Evolutionary conservation across 2,329 filamentous ascomycete species (phyloP).

Genomic region (Nemania sp.): DNA sequence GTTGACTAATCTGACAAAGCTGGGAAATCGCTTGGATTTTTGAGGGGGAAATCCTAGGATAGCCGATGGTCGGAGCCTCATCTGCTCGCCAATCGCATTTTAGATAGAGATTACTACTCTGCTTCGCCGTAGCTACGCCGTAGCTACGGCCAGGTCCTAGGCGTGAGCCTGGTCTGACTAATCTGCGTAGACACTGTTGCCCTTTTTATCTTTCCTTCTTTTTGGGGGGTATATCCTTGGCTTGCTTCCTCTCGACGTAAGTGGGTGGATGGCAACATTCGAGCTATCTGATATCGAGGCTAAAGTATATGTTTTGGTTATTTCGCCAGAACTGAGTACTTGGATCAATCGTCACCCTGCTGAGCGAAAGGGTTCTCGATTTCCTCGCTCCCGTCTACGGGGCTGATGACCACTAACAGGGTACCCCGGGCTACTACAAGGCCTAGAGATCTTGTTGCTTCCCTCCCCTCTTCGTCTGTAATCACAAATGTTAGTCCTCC

Average conservation of each 20-base stretch:
- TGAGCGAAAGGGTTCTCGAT: slow-evolving; percentile 94
- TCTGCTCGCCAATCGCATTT: slow-evolving; percentile 7
- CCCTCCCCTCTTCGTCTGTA: slow-evolving; percentile 92
- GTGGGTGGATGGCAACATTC: neutral
- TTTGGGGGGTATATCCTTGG: slow-evolving; percentile 12
- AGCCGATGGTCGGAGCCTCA: neutral
- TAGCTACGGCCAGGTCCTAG: neutral
- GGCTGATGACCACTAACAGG: slow-evolving; percentile 90
- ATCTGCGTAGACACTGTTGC: neutral
- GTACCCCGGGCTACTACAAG: slow-evolving; percentile 93
- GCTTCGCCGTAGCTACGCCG: too few relatives aligned
- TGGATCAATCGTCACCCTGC: slow-evolving; percentile 70
- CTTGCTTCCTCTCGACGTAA: slow-evolving; percentile 2
- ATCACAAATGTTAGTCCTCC: slow-evolving; percentile 12
- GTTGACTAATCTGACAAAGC: neutral
- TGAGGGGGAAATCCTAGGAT: neutral
- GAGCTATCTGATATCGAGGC: neutral
- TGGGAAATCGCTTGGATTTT: neutral
- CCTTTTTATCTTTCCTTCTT: slow-evolving; percentile 8
- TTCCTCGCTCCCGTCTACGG: slow-evolving; percentile 92
- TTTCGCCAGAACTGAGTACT: neutral
- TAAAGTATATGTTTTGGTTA: slow-evolving; percentile 9
- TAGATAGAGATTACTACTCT: neutral
- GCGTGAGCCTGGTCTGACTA: neutral
- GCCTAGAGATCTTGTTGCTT: slow-evolving; percentile 82